Conservation (phyloP, 345 rosid genomes). For the Gossypium turneri region DNA sequence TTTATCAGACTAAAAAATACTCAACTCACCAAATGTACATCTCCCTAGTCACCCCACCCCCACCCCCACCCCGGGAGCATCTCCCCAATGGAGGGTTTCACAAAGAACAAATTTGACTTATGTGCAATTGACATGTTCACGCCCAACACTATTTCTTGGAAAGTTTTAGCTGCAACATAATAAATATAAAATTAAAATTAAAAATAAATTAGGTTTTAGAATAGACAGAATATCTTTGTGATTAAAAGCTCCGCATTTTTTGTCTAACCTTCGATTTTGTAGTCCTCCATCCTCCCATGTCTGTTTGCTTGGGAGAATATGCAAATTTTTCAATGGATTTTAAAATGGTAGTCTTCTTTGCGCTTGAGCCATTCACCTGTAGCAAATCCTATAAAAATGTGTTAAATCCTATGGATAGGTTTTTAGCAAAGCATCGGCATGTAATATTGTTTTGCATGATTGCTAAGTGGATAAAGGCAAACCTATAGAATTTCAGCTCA, state of each 20-base stretch:
- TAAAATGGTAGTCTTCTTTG: conserved; percentile 33
- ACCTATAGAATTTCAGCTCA: not conserved
- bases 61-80: not conserved
- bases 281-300: conserved; percentile 73
- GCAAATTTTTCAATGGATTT: conserved; percentile 56
- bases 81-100: not conserved
- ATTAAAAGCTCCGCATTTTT: not conserved
- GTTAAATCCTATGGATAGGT: not conserved
- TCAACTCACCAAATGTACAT: not conserved
- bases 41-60: not conserved
- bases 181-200: not conserved
- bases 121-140: not conserved
- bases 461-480: not conserved
- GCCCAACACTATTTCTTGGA: conserved; percentile 27
- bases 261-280: conserved; percentile 67
- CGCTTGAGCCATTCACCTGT: conserved; percentile 14
- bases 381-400: conserved; percentile 30
- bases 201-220: not conserved
- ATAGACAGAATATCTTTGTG: not conserved
- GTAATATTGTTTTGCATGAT: not conserved
- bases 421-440: not conserved
- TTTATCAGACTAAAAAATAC: not conserved
- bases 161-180: conserved; percentile 50
- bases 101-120: not conserved
- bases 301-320: conserved; percentile 40